Evolutionary conservation across 495 filamentous ascomycete genomes (phyloP), one percentile per base, ranked within the genome.

Genomic region (Hypoxylon fragiforme): DNA sequence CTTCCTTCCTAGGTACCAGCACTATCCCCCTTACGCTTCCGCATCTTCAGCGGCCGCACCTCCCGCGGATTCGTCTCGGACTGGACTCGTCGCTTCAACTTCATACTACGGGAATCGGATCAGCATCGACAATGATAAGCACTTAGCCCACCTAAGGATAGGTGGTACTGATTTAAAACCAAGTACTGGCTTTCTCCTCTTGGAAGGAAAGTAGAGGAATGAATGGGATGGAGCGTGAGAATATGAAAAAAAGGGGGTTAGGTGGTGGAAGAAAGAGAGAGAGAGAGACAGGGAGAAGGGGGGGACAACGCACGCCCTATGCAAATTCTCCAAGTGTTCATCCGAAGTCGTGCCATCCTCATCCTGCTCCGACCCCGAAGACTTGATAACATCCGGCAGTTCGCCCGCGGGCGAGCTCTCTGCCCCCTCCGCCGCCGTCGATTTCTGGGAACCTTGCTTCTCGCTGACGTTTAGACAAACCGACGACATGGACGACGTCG

Each of bases 31-130:
- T n/a, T n/a, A 15, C 57, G 42, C 47, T 61, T 61, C 2, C 57
- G 57, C 24, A 56, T 30, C 31, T 56, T 60, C n/a, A 50, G 19
- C 14, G 24, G 47, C 22, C 28, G 51, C 26, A 26, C 16, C 19
- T 55, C 57, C 14, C 57, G 35, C 32, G 57, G 57, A 12, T 56
- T 42, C 46, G 24, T 48, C 35, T 61, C 51, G n/a, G 46, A 44
- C 8, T 37, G 51, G 18, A 51, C 43, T 5, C 51, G 46, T 11
- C 52, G 46, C 12, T 40, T 61, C 32, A 61, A 22, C 21, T 15
- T 51, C 43, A 45, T 49, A n/a, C 57, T 61, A 12, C n/a, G 3
- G 6, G 31, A 34, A 7, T n/a, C 6, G 31, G 3, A 7, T 34
- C 12, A 34, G 31, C 6, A n/a, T 5, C 31, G n/a, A n/a, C n/a